These are phyloP conservation scores for Dichotomopilus funicola DNA, from an alignment of 2,329 filamentous ascomycete species.

Conservation along the genomic window DNA sequence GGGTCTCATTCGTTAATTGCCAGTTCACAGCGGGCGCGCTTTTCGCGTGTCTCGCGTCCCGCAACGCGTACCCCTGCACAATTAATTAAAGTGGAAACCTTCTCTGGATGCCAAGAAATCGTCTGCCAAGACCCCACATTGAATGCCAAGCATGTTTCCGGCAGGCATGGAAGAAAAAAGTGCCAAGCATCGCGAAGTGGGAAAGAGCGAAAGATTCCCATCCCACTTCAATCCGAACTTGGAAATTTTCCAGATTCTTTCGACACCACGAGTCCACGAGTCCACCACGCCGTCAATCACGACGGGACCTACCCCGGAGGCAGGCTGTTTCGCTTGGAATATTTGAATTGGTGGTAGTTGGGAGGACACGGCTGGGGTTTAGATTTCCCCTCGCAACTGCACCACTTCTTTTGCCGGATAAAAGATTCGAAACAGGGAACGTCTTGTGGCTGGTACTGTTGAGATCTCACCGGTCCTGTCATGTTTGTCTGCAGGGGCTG, in stretches of 20 bases:
- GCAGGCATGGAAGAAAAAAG: slow-evolving; percentile 7
- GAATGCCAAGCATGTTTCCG: not conserved
- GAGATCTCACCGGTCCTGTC: not conserved
- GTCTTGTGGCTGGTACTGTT: too few relatives aligned
- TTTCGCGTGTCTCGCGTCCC: slow-evolving; percentile 13
- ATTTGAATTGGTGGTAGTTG: too few relatives aligned
- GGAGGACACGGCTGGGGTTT: too few relatives aligned
- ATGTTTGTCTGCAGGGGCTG: slow-evolving; percentile 39
- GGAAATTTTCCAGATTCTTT: not conserved
- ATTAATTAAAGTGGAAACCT: not conserved
- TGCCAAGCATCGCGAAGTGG: slow-evolving; percentile 5
- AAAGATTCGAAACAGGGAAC: too few relatives aligned
- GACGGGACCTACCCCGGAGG: too few relatives aligned
- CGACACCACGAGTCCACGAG: too few relatives aligned
- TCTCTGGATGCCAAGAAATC: not conserved
- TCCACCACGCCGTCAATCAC: too few relatives aligned
- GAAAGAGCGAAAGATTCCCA: not conserved
- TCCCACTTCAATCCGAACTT: too few relatives aligned
- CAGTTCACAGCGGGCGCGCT: slow-evolving; percentile 7
- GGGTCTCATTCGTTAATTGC: slow-evolving; percentile 11
- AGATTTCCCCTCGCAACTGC: too few relatives aligned
- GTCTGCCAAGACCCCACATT: not conserved
- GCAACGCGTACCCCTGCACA: slow-evolving; percentile 8
- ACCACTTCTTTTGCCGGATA: too few relatives aligned
- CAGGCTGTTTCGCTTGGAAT: too few relatives aligned